A percentile compares a stretch with the other conserved stretches of the same genome.
These are phyloP conservation scores for Boletus mariae DNA, from an alignment of 1,284 basidiomycete species.

Conservation along the genomic window DNA sequence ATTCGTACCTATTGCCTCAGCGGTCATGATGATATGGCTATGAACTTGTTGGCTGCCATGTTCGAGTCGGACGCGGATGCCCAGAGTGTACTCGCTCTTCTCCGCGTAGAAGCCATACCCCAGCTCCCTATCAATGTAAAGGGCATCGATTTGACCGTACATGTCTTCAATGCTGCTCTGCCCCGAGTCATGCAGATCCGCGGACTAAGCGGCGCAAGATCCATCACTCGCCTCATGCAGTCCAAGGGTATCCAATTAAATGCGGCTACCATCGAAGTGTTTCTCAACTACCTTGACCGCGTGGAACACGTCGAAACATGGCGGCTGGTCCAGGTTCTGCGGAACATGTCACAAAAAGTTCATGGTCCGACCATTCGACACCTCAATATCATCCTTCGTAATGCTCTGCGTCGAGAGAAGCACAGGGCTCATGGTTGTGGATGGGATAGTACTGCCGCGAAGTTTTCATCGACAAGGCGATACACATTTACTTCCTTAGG, in stretches of 20 bases:
- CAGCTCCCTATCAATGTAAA: constrained; percentile 33
- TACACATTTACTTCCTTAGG: constrained; percentile 12
- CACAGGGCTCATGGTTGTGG: constrained; percentile 42
- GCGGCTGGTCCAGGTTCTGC: constrained; percentile 46
- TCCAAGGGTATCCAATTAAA: constrained; percentile 47
- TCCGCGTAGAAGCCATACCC: constrained; percentile 20
- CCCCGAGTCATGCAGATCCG: constrained; percentile 43
- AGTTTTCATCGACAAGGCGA: constrained; percentile 34
- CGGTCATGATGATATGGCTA: constrained; percentile 45
- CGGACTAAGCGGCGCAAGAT: constrained; percentile 45
- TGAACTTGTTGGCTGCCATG: constrained; percentile 46
- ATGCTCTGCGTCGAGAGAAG: constrained; percentile 48
- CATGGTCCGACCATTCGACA: constrained; percentile 46
- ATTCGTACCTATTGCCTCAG: constrained; percentile 51
- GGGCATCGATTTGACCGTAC: constrained; percentile 40
- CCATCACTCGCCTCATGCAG: constrained; percentile 53
- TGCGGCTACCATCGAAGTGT: constrained; percentile 48
- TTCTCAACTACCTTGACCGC: constrained; percentile 49
- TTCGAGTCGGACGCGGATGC: constrained; percentile 33
- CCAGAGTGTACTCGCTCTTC: constrained; percentile 22
- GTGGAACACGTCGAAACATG: constrained; percentile 40
- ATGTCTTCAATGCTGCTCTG: constrained; percentile 59
- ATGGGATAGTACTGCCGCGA: constrained; percentile 46
- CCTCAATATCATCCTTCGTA: constrained; percentile 47
- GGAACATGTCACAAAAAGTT: constrained; percentile 37